phyloP scores from a whole-genome alignment of 306 rosid species.

The Fagus crenata region DNA sequence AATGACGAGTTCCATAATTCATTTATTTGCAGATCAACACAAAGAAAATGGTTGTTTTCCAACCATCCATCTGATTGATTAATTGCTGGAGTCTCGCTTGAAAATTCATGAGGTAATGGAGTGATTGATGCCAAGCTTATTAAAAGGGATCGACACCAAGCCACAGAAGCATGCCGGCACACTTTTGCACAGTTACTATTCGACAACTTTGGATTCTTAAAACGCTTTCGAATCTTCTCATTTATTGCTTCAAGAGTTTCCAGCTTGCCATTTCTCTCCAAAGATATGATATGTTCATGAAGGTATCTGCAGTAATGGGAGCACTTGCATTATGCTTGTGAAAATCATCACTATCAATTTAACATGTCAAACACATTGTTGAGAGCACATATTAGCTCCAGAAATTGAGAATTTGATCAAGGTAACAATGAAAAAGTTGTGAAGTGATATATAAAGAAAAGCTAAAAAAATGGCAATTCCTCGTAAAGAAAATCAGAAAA shows the following conservation, averaged over 20 bases:
- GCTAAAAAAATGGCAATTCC: neutral
- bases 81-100: conserved; percentile 48
- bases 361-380: conserved; percentile 11
- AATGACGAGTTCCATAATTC: conserved; percentile 85
- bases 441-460: neutral
- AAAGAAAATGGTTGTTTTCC: conserved; percentile 68
- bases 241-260: conserved; percentile 89
- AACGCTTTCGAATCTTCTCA: conserved; percentile 93
- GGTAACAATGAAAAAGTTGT: neutral
- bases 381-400: conserved; percentile 4
- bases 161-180: conserved; percentile 88
- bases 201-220: conserved; percentile 82
- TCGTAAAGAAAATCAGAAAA: neutral
- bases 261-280: conserved; percentile 76
- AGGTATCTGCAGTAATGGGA: conserved; percentile 65
- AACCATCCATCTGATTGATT: conserved; percentile 47
- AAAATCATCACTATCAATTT: conserved; percentile 16
- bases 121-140: conserved; percentile 75
- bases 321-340: conserved; percentile 22
- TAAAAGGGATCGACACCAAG: conserved; percentile 90
- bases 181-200: conserved; percentile 74
- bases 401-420: conserved; percentile 13
- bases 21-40: conserved; percentile 68
- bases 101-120: conserved; percentile 45
- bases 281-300: conserved; percentile 61